Conservation (phyloP, 768 basidiomycete genomes). For the Hygrophorus pudorinus region DNA sequence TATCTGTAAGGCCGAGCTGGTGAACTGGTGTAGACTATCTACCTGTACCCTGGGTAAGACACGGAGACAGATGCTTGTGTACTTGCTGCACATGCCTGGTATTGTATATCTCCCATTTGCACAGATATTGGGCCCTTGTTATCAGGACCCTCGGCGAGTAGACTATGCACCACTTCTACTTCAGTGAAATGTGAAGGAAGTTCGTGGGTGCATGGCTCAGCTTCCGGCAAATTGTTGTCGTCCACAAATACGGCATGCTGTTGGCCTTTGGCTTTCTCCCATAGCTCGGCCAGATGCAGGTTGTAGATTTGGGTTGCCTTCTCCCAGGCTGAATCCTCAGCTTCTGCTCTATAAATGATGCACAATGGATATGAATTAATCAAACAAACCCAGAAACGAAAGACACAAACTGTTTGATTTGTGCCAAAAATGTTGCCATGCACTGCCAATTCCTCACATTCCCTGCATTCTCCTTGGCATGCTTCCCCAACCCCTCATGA, state of each 20-base stretch:
- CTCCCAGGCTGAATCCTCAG: slow-evolving; percentile 68
- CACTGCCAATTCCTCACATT: slow-evolving; percentile 62
- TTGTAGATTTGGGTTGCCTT: slow-evolving; percentile 52
- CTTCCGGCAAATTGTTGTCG: slow-evolving; percentile 21
- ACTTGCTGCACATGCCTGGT: slow-evolving; percentile 27
- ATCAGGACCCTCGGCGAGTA: background rate
- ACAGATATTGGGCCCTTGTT: background rate
- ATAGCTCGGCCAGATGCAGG: slow-evolving; percentile 31
- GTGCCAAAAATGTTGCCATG: slow-evolving; percentile 52
- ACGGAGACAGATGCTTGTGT: slow-evolving; percentile 18
- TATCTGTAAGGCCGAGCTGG: slow-evolving; percentile 42
- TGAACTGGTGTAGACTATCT: slow-evolving; percentile 44
- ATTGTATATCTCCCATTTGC: slow-evolving; percentile 19
- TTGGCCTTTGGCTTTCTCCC: slow-evolving; percentile 50
- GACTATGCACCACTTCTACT: slow-evolving; percentile 3
- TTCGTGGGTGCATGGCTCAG: background rate
- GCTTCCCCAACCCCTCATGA: slow-evolving; percentile 16
- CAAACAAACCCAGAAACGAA: background rate
- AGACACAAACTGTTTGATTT: slow-evolving; percentile 53
- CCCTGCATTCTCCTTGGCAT: slow-evolving; percentile 52
- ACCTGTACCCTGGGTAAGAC: slow-evolving; percentile 43
- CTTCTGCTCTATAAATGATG: slow-evolving; percentile 25
- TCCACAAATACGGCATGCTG: slow-evolving; percentile 38
- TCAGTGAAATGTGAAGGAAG: slow-evolving; percentile 3
- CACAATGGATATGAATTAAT: background rate